Conservation (phyloP, 2,329 filamentous ascomycete species). For the Ophiostoma piceae region DNA sequence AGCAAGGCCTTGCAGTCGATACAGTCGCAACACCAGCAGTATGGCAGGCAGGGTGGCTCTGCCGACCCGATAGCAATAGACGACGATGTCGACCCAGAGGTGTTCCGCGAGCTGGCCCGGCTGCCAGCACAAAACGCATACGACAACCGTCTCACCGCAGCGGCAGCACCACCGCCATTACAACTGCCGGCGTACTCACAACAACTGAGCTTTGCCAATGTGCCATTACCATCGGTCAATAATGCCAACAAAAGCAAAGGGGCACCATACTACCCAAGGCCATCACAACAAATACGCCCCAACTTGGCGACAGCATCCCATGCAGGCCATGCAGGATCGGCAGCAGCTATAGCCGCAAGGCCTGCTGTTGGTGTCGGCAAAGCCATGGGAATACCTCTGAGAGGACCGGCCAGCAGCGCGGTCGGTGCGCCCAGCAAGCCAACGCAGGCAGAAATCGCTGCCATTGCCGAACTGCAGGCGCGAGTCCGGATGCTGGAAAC, state of each 20-base stretch:
- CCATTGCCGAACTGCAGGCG: slow-evolving; percentile 45
- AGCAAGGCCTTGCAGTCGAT: slow-evolving; percentile 41
- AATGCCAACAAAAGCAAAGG: not conserved
- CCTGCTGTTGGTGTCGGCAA: not conserved
- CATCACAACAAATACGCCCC: slow-evolving; percentile 12
- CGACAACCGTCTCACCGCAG: slow-evolving; percentile 22
- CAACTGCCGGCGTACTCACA: slow-evolving; percentile 26
- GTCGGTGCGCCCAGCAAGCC: not conserved
- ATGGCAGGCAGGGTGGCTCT: not conserved
- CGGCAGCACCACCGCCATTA: slow-evolving; percentile 24
- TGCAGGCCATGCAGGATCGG: not conserved
- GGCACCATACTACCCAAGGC: slow-evolving; percentile 3
- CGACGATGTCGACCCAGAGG: slow-evolving; percentile 20
- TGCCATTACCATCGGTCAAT: slow-evolving; percentile 21
- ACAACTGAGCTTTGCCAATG: slow-evolving; percentile 23
- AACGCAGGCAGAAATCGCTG: not conserved
- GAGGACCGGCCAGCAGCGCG: not conserved
- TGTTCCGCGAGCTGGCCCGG: slow-evolving; percentile 26
- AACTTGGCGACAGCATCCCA: not conserved
- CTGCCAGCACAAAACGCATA: slow-evolving; percentile 25
- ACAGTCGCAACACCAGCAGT: slow-evolving; percentile 27
- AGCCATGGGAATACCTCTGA: not conserved
- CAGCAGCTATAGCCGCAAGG: not conserved
- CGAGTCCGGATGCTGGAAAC: slow-evolving; percentile 49
- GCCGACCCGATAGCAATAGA: slow-evolving; percentile 12